Percentiles rank a stretch among this genome's conserved stretches.
Conservation (phyloP, 1,284 basidiomycete genomes). For the Wallemia hederae region DNA sequence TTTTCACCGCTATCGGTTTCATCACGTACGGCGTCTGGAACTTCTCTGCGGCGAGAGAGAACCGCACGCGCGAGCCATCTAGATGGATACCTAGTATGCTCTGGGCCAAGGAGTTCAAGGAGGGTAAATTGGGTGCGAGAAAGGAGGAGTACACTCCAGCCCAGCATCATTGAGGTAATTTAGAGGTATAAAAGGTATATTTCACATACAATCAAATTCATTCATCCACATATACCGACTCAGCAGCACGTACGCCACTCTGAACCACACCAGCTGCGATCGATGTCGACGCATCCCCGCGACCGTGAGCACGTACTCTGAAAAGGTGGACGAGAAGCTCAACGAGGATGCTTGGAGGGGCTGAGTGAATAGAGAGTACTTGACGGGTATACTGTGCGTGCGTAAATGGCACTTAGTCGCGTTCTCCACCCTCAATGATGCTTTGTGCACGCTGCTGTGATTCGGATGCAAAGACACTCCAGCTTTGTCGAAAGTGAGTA, state of each 20-base stretch:
- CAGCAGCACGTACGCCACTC: slow-evolving; percentile 52
- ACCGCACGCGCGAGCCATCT: background rate
- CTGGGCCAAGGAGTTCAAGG: background rate
- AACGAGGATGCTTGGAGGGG: slow-evolving; percentile 8
- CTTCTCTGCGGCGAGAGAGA: slow-evolving; percentile 21
- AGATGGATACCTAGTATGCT: background rate
- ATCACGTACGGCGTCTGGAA: slow-evolving; percentile 21
- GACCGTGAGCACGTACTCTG: slow-evolving; percentile 12
- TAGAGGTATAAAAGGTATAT: background rate
- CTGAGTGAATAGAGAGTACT: slow-evolving; percentile 2
- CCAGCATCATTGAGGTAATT: background rate
- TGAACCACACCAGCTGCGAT: slow-evolving; percentile 66
- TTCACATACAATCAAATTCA: background rate
- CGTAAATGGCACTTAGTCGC: slow-evolving; percentile 1
- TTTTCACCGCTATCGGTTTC: slow-evolving; percentile 18
- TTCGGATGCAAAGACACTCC: slow-evolving; percentile 76
- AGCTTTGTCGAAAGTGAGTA: slow-evolving; percentile 59
- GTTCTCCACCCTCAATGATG: background rate
- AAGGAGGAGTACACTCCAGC: background rate
- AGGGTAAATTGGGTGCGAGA: background rate
- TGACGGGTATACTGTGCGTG: background rate
- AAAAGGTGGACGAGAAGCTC: slow-evolving; percentile 12
- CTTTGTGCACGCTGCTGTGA: slow-evolving; percentile 42
- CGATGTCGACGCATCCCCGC: slow-evolving; percentile 42
- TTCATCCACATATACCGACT: slow-evolving; percentile 69